These are phyloP conservation scores for Friedmanniomyces simplex DNA, from an alignment of 495 filamentous ascomycete genomes.

Conservation along the genomic window DNA sequence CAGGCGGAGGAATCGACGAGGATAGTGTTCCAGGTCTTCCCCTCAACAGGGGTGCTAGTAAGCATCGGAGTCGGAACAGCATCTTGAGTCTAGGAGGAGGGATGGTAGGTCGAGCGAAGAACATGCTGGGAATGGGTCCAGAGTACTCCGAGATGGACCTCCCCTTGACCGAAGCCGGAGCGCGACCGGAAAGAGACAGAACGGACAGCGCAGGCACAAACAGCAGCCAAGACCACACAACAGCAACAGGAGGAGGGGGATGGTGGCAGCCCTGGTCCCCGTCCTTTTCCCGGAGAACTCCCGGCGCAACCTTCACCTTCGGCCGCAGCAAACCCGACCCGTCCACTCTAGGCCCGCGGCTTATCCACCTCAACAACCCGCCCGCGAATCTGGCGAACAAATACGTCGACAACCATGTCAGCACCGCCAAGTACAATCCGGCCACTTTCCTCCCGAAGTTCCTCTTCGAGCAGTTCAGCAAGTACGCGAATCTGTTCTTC, in stretches of 20 bases:
- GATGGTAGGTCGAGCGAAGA: slow-evolving; percentile 73
- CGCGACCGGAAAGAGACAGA: slow-evolving; percentile 37
- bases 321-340: slow-evolving; percentile 76
- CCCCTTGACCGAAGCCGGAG: slow-evolving; percentile 73
- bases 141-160: slow-evolving; percentile 98
- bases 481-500: slow-evolving; percentile 99
- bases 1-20: slow-evolving; percentile 51
- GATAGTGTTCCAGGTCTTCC: slow-evolving; percentile 36
- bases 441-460: slow-evolving; percentile 96
- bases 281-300: slow-evolving; percentile 5
- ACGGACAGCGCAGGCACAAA: slow-evolving; percentile 7
- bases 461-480: slow-evolving; percentile 97
- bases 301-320: slow-evolving; percentile 59
- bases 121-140: slow-evolving; percentile 81
- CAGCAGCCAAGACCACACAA: too few relatives aligned
- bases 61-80: slow-evolving; percentile 70
- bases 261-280: slow-evolving; percentile 32
- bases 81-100: slow-evolving; percentile 78
- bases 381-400: slow-evolving; percentile 82
- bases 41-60: slow-evolving; percentile 38
- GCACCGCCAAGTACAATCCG: slow-evolving; percentile 95
- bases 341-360: slow-evolving; percentile 77
- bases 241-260: too few relatives aligned
- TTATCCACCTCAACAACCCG: slow-evolving; percentile 96
- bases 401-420: slow-evolving; percentile 92